Evolutionary conservation across 1,139 yeast species (phyloP).

Genomic region (Scheffersomyces insectosa): DNA sequence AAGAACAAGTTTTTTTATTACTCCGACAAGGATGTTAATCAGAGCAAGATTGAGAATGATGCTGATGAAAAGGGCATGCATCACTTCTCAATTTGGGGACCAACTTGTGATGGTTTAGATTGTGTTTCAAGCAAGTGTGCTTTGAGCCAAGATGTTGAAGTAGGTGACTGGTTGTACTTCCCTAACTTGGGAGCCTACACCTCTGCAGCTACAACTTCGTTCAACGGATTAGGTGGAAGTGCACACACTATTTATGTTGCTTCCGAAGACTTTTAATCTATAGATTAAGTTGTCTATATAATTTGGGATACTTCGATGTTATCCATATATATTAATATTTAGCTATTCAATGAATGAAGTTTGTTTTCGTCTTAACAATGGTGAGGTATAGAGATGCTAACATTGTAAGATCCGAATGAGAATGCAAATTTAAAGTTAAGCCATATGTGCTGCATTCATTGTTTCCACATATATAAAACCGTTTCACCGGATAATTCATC

Average conservation of each 20-base stretch:
- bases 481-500: too few relatives aligned
- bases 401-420: too few relatives aligned
- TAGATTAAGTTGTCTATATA: neutral
- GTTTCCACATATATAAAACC: too few relatives aligned
- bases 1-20: constrained; percentile 49
- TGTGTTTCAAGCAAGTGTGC: constrained; percentile 60
- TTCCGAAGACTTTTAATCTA: constrained; percentile 30
- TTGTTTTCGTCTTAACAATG: too few relatives aligned
- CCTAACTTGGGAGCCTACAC: constrained; percentile 92
- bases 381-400: too few relatives aligned
- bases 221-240: constrained; percentile 76
- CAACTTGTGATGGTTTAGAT: constrained; percentile 96
- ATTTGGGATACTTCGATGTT: too few relatives aligned
- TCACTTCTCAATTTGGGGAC: constrained; percentile 88
- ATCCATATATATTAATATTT: too few relatives aligned
- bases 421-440: too few relatives aligned
- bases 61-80: constrained; percentile 20
- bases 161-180: constrained; percentile 94
- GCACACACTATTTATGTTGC: constrained; percentile 65
- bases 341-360: too few relatives aligned
- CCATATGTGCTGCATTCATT: too few relatives aligned
- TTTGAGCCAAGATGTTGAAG: constrained; percentile 61
- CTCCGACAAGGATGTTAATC: constrained; percentile 11
- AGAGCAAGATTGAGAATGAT: constrained; percentile 16
- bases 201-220: constrained; percentile 81